phyloP scores from a whole-genome alignment of 768 basidiomycete species.

The Mycena galericulata region DNA sequence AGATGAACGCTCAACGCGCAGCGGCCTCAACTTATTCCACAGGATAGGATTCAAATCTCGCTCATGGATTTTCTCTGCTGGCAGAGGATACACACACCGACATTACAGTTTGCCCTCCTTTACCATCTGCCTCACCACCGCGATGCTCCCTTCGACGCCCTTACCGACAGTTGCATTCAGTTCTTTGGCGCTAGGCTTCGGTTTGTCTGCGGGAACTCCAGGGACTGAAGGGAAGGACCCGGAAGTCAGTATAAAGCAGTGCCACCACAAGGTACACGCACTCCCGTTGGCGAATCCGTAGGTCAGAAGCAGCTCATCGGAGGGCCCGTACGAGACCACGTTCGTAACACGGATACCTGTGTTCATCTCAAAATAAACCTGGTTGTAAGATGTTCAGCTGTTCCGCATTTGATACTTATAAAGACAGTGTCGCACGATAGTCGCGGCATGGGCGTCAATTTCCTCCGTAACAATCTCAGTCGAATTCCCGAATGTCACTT shows the following conservation, averaged over 20 bases:
- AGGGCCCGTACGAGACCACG: slow-evolving; percentile 25
- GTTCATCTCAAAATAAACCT: slow-evolving; percentile 31
- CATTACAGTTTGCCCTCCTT: slow-evolving; percentile 31
- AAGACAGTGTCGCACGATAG: slow-evolving; percentile 16
- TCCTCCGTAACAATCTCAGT: slow-evolving; percentile 13
- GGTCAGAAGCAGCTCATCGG: slow-evolving; percentile 24
- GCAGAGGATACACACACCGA: no score
- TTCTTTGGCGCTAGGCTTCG: slow-evolving; percentile 24
- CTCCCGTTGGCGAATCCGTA: slow-evolving; percentile 28
- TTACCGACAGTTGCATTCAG: slow-evolving; percentile 21
- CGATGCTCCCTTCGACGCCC: slow-evolving; percentile 14
- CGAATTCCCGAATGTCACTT: slow-evolving; percentile 9
- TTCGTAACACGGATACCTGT: slow-evolving; percentile 24
- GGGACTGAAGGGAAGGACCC: slow-evolving; percentile 20
- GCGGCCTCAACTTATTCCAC: no score
- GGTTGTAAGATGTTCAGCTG: background rate
- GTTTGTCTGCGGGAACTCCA: slow-evolving; percentile 18
- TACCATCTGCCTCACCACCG: slow-evolving; percentile 25
- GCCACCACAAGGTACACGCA: background rate
- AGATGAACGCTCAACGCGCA: no score
- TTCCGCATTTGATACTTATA: background rate
- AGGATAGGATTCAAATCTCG: no score
- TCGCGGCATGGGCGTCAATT: slow-evolving; percentile 12
- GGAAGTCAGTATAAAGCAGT: background rate
- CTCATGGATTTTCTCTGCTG: no score